Conservation (phyloP, 2,329 filamentous ascomycete species). For the Juglanconis sp. region DNA sequence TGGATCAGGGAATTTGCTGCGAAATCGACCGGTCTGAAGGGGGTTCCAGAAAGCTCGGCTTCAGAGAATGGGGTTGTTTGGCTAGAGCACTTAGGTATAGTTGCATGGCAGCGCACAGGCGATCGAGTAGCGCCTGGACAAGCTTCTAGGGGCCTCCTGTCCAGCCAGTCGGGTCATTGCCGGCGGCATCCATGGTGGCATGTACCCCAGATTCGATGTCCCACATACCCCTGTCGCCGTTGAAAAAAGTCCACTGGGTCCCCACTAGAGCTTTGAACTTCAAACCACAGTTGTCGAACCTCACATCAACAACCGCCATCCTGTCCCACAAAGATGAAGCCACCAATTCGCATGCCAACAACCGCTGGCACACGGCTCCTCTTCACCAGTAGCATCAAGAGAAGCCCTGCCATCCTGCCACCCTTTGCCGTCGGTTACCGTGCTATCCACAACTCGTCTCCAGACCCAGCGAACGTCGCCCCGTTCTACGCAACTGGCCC, state of each 20-base stretch:
- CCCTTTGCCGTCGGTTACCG: neutral
- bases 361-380: conserved; percentile 1
- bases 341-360: conserved; percentile 1
- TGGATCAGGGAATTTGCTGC: too few species aligned
- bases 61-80: too few species aligned
- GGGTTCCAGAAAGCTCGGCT: too few species aligned
- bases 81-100: too few species aligned
- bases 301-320: neutral
- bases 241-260: neutral
- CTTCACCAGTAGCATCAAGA: neutral
- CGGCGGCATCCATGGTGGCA: too few species aligned
- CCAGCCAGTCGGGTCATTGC: too few species aligned
- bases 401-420: neutral
- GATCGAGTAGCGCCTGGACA: too few species aligned
- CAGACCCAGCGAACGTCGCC: conserved; percentile 44
- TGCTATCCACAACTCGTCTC: conserved; percentile 27
- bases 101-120: too few species aligned
- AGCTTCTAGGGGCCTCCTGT: too few species aligned
- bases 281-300: neutral
- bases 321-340: conserved; percentile 5
- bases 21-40: too few species aligned
- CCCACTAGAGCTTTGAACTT: neutral
- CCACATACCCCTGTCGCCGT: too few species aligned
- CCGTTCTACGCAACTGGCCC: conserved; percentile 56
- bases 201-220: too few species aligned